These are phyloP conservation scores for Mallotus japonicus DNA, from an alignment of 441 rosid genomes.

Conservation along the genomic window DNA sequence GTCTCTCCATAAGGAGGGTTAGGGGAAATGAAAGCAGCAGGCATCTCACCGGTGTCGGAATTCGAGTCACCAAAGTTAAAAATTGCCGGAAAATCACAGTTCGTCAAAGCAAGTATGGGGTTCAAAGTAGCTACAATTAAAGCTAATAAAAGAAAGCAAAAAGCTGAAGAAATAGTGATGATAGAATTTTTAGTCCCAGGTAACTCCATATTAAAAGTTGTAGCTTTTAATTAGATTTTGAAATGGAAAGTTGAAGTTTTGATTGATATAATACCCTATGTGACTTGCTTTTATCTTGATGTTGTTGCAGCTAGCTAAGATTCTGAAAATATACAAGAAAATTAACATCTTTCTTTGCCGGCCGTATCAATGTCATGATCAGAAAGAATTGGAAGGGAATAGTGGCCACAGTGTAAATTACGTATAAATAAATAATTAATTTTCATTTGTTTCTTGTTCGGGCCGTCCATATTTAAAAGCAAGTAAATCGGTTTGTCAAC, in stretches of 20 bases:
- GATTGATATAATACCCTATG: neutral
- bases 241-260: neutral
- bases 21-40: constrained; percentile 29
- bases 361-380: no score
- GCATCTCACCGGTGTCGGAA: constrained; percentile 39
- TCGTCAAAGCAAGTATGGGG: neutral
- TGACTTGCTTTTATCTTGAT: no score
- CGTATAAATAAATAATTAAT: no score
- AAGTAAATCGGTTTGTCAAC: no score
- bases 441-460: no score
- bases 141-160: neutral
- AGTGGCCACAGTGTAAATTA: no score
- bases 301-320: no score
- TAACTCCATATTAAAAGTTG: neutral
- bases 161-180: neutral
- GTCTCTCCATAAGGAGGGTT: constrained; percentile 37
- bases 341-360: no score
- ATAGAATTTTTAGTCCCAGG: neutral
- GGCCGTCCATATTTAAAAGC: no score
- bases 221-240: neutral
- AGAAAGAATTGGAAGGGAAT: no score
- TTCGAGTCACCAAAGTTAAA: constrained; percentile 47
- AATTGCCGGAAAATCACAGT: constrained; percentile 35
- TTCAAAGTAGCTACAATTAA: neutral
- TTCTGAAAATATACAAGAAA: no score